Percentiles rank a stretch among this genome's conserved stretches.
Conservation (phyloP, 345 rosid species). For the Hibiscus tridactylites region DNA sequence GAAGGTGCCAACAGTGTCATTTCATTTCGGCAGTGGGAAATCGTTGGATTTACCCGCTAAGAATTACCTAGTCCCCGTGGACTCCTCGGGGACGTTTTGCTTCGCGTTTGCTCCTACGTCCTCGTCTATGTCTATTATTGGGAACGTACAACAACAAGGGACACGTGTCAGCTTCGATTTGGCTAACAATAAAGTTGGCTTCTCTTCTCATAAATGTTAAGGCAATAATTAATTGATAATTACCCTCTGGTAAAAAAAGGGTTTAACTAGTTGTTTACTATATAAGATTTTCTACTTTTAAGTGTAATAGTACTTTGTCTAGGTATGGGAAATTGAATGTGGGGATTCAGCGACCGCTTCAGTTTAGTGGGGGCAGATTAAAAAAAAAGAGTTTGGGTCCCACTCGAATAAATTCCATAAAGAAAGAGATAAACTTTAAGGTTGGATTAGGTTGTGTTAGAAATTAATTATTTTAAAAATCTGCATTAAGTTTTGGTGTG, state of each 20-base stretch:
- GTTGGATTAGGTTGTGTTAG: neutral
- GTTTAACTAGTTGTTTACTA: neutral
- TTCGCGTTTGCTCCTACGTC: conserved; percentile 94
- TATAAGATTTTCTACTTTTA: conserved; percentile 14
- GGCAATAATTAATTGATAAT: neutral
- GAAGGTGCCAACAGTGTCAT: conserved; percentile 69
- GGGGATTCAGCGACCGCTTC: neutral
- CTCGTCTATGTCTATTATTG: conserved; percentile 73
- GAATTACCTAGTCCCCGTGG: conserved; percentile 73
- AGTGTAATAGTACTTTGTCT: neutral
- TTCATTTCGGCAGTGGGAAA: conserved; percentile 54
- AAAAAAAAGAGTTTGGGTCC: neutral
- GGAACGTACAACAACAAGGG: conserved; percentile 95
- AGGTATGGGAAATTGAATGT: neutral
- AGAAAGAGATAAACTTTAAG: neutral
- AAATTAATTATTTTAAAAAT: neutral
- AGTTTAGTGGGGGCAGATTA: neutral
- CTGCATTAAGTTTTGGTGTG: neutral
- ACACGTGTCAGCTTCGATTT: conserved; percentile 81
- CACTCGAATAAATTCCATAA: neutral
- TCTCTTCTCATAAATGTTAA: conserved; percentile 61
- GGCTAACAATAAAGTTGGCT: conserved; percentile 51
- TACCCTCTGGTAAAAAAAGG: neutral
- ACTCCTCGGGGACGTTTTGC: conserved; percentile 65
- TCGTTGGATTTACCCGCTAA: conserved; percentile 57